These are phyloP conservation scores for Entomortierella beljakovae DNA, from an alignment of 192 early-diverging fungal species.

Conservation along the genomic window DNA sequence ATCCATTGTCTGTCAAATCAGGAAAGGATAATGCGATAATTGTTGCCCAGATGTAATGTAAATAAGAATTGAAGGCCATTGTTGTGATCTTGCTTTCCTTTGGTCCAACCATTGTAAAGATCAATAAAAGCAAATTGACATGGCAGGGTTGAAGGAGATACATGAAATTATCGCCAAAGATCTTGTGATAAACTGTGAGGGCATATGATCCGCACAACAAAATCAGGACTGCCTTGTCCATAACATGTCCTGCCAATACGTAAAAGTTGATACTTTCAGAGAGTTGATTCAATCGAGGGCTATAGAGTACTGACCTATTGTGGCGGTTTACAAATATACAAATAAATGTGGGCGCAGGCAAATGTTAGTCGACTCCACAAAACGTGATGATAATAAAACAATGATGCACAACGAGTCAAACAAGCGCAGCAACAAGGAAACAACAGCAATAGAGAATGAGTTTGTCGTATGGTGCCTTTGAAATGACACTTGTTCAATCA, in stretches of 20 bases:
- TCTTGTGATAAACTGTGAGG: conserved; percentile 61
- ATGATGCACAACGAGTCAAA: background rate
- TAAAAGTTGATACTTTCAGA: conserved; percentile 40
- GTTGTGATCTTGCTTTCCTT: conserved; percentile 42
- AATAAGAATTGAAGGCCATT: conserved; percentile 64
- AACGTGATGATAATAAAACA: no score
- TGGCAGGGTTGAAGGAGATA: conserved; percentile 71
- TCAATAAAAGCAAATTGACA: conserved; percentile 58
- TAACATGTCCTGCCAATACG: conserved; percentile 40
- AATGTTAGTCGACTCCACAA: background rate
- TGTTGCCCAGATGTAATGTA: conserved; percentile 66
- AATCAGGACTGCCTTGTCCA: conserved; percentile 50
- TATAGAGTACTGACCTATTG: conserved; percentile 48
- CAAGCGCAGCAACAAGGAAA: background rate
- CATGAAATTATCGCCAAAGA: conserved; percentile 56
- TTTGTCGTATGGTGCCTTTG: no score
- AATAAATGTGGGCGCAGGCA: background rate
- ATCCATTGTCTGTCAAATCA: conserved; percentile 60
- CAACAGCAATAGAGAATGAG: background rate
- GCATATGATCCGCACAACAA: conserved; percentile 58
- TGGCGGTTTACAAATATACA: background rate
- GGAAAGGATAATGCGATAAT: conserved; percentile 61
- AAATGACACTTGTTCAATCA: no score
- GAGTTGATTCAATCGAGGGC: conserved; percentile 46
- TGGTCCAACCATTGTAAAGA: conserved; percentile 58